Evolutionary conservation across 306 rosid species (phyloP), one percentile per base, ranked within the genome.

Genomic region (Malus orientalis): DNA sequence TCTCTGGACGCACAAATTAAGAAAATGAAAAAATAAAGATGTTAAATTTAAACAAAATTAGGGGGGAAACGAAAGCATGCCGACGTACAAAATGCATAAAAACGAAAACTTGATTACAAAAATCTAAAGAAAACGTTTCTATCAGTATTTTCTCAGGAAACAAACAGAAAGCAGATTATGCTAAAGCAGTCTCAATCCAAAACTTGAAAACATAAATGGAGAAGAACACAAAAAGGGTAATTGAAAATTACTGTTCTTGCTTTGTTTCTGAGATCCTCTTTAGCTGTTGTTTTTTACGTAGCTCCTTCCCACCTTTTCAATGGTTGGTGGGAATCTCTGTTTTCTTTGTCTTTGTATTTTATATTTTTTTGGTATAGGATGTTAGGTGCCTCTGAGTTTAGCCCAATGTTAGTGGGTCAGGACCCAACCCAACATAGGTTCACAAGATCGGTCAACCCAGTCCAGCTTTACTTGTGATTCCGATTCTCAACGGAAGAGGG

Each of bases 261-360:
- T 58, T 38, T 23, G 10, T 29, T 60, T 25, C 20, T 74, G 58
- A 74, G 78, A 74, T 74, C 70, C 25, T 23, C 60, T 27, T 20
- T 40, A 6, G 64, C 64, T 32, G 13, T 71, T 54, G 40, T 5
- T 55, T 61, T 40, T 72, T 11, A 11, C 16, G 40, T 2, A 38
- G 8, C 76, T 15, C 55, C 10, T 27, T 16, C 38, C 27, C 2
- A 49, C 60, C 40, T 40, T 22, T 36, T 22, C 29, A 20, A 74
- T 74, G 60, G 13, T 40, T 74, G 70, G 44, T 18, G 22, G 16
- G 7, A 64, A 64, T 32, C 7, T 18, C 13, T 32, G 22, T 3
- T 4, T 0, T 16, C 0, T 32, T 7, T 18, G 8, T 33, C 36
- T 33, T 30, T 16, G 19, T 47, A 14, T 14, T 30, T 62, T 36